These are phyloP conservation scores for Lipomyces chichibuensis DNA, from an alignment of 805 yeast genomes.

Conservation along the genomic window DNA sequence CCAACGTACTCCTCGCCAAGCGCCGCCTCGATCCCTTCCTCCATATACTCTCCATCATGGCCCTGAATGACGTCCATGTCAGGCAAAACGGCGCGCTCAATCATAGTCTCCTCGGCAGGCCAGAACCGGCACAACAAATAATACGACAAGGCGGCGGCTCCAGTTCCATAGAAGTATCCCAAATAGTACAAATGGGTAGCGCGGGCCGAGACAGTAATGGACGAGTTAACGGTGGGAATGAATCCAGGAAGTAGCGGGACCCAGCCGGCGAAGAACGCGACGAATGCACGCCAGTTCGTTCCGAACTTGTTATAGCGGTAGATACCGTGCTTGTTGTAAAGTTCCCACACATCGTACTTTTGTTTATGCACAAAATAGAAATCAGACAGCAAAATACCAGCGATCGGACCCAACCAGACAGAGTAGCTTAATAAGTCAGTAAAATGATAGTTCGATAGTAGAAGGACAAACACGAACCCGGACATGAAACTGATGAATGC, in stretches of 20 bases:
- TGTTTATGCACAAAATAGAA: conserved; percentile 50
- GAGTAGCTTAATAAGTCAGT: too few relatives aligned
- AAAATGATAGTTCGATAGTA: too few relatives aligned
- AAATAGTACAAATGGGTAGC: conserved; percentile 34
- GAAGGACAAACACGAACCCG: too few relatives aligned
- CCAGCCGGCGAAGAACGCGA: conserved; percentile 46
- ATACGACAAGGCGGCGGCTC: conserved; percentile 28
- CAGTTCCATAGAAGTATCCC: conserved; percentile 37
- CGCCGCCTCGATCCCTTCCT: conserved; percentile 9
- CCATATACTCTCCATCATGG: not conserved
- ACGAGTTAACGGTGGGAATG: conserved; percentile 23
- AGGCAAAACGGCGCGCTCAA: conserved; percentile 22
- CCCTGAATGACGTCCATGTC: conserved; percentile 13
- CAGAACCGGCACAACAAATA: conserved; percentile 16
- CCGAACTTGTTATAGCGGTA: conserved; percentile 51
- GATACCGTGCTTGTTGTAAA: conserved; percentile 48
- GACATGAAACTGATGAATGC: conserved; percentile 78
- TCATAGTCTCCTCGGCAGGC: conserved; percentile 30
- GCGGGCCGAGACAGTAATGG: conserved; percentile 5
- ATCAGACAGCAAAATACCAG: conserved; percentile 63
- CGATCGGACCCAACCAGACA: conserved; percentile 79
- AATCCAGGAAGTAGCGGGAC: conserved; percentile 35
- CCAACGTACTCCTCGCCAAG: not conserved
- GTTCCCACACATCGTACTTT: conserved; percentile 48
- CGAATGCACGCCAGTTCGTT: conserved; percentile 49